Evolutionary conservation across 2,329 filamentous ascomycete genomes (phyloP).

Genomic region (Eutypella sp.): DNA sequence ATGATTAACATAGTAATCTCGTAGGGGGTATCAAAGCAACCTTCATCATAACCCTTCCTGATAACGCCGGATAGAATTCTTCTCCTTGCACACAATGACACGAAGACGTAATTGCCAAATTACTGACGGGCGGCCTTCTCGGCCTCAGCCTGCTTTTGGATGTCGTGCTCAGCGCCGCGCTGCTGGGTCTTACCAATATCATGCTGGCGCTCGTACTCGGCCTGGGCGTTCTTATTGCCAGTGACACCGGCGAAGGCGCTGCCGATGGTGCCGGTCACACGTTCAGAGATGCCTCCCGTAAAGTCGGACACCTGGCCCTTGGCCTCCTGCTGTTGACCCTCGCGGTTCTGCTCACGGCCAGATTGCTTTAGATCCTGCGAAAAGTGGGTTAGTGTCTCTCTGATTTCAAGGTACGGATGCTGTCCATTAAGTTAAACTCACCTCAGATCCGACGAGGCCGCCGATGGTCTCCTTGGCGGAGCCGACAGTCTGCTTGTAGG

Average conservation of each 20-base stretch:
- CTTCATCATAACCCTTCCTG: too few relatives aligned
- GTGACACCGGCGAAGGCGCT: conserved; percentile 66
- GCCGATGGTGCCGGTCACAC: conserved; percentile 68
- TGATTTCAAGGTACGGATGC: not conserved
- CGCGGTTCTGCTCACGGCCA: conserved; percentile 72
- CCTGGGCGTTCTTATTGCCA: conserved; percentile 62
- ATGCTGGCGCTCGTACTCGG: conserved; percentile 63
- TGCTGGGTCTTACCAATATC: conserved; percentile 80
- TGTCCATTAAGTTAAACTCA: conserved; percentile 24
- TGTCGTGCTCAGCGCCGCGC: conserved; percentile 75
- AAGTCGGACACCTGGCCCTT: conserved; percentile 75
- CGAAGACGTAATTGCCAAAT: conserved; percentile 3
- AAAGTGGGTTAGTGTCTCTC: not conserved
- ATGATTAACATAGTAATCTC: too few relatives aligned
- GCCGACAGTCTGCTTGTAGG: conserved; percentile 87
- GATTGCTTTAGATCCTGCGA: conserved; percentile 60
- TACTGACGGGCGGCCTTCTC: conserved; percentile 18
- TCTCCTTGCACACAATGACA: too few relatives aligned
- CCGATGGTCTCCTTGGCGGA: conserved; percentile 79
- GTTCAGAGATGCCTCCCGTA: conserved; percentile 59
- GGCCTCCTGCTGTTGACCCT: conserved; percentile 78
- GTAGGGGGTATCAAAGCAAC: too few relatives aligned
- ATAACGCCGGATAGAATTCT: too few relatives aligned
- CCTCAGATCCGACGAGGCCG: conserved; percentile 68
- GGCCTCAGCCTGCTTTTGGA: conserved; percentile 65